Conservation (phyloP, 345 rosid genomes). For the Turritis glabra region DNA sequence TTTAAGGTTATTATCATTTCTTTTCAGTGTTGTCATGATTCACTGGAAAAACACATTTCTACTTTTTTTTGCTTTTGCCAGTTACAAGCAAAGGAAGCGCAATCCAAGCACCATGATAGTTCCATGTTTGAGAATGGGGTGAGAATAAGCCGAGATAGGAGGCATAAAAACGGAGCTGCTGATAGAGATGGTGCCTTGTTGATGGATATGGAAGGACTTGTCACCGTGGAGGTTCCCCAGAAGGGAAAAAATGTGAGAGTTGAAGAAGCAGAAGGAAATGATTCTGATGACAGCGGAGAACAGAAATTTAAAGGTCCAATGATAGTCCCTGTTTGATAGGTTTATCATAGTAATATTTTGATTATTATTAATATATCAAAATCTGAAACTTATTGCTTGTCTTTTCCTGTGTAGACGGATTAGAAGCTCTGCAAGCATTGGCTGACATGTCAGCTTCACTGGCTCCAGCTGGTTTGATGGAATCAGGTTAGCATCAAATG, state of each 20-base stretch:
- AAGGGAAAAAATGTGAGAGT: slow-evolving; percentile 59
- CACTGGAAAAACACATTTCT: slow-evolving; percentile 4
- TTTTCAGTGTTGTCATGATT: slow-evolving; percentile 8
- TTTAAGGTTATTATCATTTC: background rate
- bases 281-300: slow-evolving; percentile 66
- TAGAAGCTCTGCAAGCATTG: slow-evolving; percentile 69
- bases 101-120: slow-evolving; percentile 42
- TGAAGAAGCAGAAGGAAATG: slow-evolving; percentile 46
- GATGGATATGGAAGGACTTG: slow-evolving; percentile 58
- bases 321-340: too few relatives aligned
- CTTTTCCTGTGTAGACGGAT: too few relatives aligned
- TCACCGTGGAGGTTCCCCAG: slow-evolving; percentile 55
- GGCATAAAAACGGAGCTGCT: slow-evolving; percentile 40
- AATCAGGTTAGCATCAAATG: slow-evolving; percentile 55
- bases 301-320: too few relatives aligned
- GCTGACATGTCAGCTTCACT: slow-evolving; percentile 57
- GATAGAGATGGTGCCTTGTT: slow-evolving; percentile 47
- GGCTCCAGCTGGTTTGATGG: slow-evolving; percentile 50
- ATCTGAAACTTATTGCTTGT: too few relatives aligned
- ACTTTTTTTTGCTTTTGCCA: slow-evolving; percentile 29
- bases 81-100: slow-evolving; percentile 51
- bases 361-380: too few relatives aligned
- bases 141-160: slow-evolving; percentile 47
- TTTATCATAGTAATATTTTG: too few relatives aligned
- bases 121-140: slow-evolving; percentile 44